Conservation (phyloP, 1,284 basidiomycete species). For the Ceratobasidium sp. region DNA sequence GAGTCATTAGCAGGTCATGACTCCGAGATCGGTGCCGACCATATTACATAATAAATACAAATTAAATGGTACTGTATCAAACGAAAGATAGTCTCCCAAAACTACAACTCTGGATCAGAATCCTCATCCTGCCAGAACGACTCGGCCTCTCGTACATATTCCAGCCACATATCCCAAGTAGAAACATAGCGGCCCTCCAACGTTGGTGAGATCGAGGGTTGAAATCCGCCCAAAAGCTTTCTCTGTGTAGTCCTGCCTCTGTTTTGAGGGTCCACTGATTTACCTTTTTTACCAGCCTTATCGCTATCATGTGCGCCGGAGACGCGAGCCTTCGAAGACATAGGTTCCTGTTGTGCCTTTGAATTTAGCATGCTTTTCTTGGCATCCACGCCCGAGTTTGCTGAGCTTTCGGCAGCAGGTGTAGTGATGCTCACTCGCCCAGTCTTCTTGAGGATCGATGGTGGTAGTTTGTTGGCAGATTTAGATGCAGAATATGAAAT, state of each 20-base stretch:
- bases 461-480: neutral
- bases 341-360: neutral
- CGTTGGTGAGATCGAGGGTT: constrained; percentile 2
- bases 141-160: constrained; percentile 18
- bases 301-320: neutral
- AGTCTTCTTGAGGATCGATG: neutral
- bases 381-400: neutral
- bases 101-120: neutral
- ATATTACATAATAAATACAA: constrained; percentile 35
- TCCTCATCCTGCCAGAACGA: constrained; percentile 20
- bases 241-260: neutral
- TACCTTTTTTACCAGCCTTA: neutral
- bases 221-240: constrained; percentile 22
- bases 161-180: constrained; percentile 35
- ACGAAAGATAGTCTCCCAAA: constrained; percentile 11
- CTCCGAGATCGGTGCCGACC: constrained; percentile 18
- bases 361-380: neutral
- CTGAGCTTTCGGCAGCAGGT: neutral
- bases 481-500: neutral
- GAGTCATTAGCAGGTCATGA: constrained; percentile 21
- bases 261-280: no score
- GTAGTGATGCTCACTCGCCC: neutral
- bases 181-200: neutral
- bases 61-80: constrained; percentile 12
- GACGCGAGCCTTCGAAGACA: neutral